Conservation (phyloP, 495 filamentous ascomycete species). For the Tetracladium setigerum region DNA sequence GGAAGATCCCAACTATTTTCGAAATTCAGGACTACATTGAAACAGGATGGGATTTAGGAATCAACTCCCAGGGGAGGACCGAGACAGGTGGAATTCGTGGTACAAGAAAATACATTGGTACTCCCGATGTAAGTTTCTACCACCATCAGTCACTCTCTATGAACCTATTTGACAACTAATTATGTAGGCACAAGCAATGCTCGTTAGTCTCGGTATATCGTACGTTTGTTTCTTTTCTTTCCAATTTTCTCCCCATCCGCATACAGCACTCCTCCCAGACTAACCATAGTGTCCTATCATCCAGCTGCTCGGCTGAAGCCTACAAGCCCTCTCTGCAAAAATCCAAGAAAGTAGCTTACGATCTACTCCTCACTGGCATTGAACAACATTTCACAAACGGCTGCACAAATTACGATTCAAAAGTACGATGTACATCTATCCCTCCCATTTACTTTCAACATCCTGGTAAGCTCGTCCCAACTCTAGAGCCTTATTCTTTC, state of each 20-base stretch:
- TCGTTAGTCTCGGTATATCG: constrained; percentile 60
- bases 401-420: constrained; percentile 31
- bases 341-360: constrained; percentile 7
- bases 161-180: neutral
- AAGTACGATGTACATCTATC: constrained; percentile 57
- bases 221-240: constrained; percentile 27
- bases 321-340: constrained; percentile 25
- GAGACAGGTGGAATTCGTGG: constrained; percentile 86
- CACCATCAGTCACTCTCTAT: neutral
- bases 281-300: no score
- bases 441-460: constrained; percentile 93
- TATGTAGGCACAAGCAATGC: constrained; percentile 69
- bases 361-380: constrained; percentile 53
- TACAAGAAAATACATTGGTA: constrained; percentile 94
- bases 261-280: neutral
- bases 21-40: constrained; percentile 87
- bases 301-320: constrained; percentile 45
- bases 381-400: constrained; percentile 65
- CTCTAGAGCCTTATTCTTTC: neutral
- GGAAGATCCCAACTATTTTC: constrained; percentile 68
- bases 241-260: neutral
- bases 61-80: constrained; percentile 61
- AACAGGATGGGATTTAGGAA: constrained; percentile 79
- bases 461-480: constrained; percentile 40
- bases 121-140: constrained; percentile 62